phyloP scores from a whole-genome alignment of 2,329 filamentous ascomycete species.

The Clonostachys sp. region DNA sequence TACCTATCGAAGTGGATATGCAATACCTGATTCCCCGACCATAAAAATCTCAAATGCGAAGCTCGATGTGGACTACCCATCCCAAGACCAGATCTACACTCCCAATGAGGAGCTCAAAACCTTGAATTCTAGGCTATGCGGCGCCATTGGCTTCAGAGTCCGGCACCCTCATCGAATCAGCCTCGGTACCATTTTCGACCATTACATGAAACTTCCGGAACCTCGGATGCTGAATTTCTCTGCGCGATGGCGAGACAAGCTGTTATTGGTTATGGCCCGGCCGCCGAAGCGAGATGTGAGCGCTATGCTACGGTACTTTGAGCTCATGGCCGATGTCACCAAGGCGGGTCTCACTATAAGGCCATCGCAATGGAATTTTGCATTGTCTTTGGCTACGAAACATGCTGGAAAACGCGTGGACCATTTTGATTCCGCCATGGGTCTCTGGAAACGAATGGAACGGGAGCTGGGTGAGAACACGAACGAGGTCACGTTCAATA shows the following conservation, averaged over 20 bases:
- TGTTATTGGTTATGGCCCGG: conserved; percentile 66
- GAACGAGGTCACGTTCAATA: conserved; percentile 84
- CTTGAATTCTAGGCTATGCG: conserved; percentile 30
- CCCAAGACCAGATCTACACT: conserved; percentile 29
- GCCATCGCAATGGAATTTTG: conserved; percentile 74
- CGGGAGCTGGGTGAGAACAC: conserved; percentile 25
- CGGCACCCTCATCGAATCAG: conserved; percentile 32
- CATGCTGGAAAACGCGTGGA: conserved; percentile 53
- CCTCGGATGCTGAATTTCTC: conserved; percentile 46
- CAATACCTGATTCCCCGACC: conserved; percentile 40
- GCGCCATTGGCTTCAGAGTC: conserved; percentile 32
- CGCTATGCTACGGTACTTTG: conserved; percentile 78
- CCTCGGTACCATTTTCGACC: conserved; percentile 39
- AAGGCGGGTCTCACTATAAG: conserved; percentile 65
- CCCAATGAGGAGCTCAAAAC: conserved; percentile 25
- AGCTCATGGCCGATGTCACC: conserved; percentile 79
- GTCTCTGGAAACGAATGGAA: conserved; percentile 90
- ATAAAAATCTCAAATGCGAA: conserved; percentile 43
- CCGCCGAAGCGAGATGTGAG: conserved; percentile 49
- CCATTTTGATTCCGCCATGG: conserved; percentile 56
- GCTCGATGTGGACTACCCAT: conserved; percentile 43
- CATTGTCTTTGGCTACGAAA: conserved; percentile 73
- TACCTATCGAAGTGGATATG: conserved; percentile 50
- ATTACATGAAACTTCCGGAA: conserved; percentile 46
- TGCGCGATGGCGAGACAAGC: conserved; percentile 48